Evolutionary conservation across 805 yeast species (phyloP), one percentile per base, ranked within the genome.

Genomic region (Teunomyces barrocoloradensis): DNA sequence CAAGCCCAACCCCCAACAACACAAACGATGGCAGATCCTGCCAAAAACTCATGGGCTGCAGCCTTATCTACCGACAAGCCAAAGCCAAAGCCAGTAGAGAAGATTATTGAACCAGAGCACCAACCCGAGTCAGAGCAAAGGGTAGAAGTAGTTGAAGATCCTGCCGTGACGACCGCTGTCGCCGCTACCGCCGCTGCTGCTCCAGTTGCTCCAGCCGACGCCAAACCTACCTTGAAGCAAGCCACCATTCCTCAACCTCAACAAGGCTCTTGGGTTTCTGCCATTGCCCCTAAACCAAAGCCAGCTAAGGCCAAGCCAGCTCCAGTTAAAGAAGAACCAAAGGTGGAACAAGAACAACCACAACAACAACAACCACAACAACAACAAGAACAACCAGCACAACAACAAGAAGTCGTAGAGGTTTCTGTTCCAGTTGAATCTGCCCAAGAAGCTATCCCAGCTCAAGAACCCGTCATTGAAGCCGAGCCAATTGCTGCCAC

Each of bases 201-300:
- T 27, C 48, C 50, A 27, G 54, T 38, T 11, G 27, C 42, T 25
- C 21, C 43, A 30, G 15, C 43, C 12, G 39, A 29, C 10, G 36
- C 34, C 37, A 38, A 47, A 35, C 61, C 61, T 27, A 60, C 57
- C 32, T 61, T 61, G 48, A 61, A 61, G 47, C 58, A 69, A 65
- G 59, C 81, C 76, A 21, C 69, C 65, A 42, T 65, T 74, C 58
- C 81, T 72, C 61, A 51, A 45, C 84, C 85, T 17, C 73, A 75
- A 12, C 63, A 71, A 54, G 71, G 74, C 58, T 74, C 89, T 4
- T 84, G 89, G 87, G 89, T 89, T 27, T 79, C 90, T 13, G 80
- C 85, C 56, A 84, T 84, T 44, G 67, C 75, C 46, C 77, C 75
- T 36, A 71, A 70, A 56, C 65, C 69, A 43, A 64, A 65, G 47